Base-by-base conservation (phyloP, 805 yeast genomes). In the baker's yeast (Saccharomyces cerevisiae) region DNA sequence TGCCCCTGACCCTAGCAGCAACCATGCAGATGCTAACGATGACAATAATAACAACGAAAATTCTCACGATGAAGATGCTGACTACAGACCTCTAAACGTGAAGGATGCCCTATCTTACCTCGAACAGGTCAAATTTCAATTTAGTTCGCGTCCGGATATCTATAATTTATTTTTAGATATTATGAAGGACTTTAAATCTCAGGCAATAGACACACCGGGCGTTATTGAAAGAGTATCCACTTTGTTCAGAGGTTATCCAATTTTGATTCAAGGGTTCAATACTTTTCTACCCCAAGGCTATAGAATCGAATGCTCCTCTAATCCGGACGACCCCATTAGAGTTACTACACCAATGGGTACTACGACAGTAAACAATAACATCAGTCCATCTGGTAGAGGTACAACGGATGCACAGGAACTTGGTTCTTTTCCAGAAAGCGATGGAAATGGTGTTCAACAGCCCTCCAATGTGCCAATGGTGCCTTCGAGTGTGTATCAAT, bases 111-210 rank as follows among this genome's bases (percentile, higher is more conserved):
- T 94, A 60, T 84, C 96, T 9, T 94, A 95, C 67, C 79, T 94
- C 61, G 99, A 95, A 68, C 96, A 91, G 72, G 99, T 94, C 51
- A 94, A 94, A 71, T 80, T 85, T 50, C 97, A 91, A 69, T 94
- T 94, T 72, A 86, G 81, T 70, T 80, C 84, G 60, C 96, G 92
- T 72, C 95, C 98, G 0, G 97, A 91, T 64, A 96, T 94, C 47
- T 94, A 94, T 76, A 94, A 94, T 71, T 90, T 88, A 70, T 94
- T 95, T 66, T 78, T 94, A 66, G 99, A 94, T 68, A 92, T 94
- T 59, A 94, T 94, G 99, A 95, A 95, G 75, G 99, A 95, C 68
- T 95, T 94, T 76, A 95, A 95, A 75, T 85, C 95, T 52, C 97
- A 92, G 74, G 82, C 83, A 57, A 91, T 94, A 63, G 98, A 94